phyloP scores from a whole-genome alignment of 257 asterid genomes.

The Solanum etuberosum region DNA sequence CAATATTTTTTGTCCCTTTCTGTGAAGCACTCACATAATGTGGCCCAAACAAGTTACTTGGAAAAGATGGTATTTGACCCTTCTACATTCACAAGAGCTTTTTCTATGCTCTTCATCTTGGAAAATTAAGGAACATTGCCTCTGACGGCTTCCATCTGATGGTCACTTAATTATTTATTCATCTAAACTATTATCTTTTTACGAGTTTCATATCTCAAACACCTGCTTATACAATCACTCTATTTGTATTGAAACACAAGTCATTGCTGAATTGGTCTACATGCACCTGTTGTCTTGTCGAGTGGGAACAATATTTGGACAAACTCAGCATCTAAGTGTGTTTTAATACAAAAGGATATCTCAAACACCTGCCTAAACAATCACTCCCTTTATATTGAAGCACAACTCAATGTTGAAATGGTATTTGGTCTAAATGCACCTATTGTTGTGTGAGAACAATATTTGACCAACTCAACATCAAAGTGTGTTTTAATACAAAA shows the following conservation, averaged over 20 bases:
- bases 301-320: neutral
- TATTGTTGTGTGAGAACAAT: neutral
- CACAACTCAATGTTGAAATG: neutral
- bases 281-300: neutral
- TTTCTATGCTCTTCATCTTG: neutral
- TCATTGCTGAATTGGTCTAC: neutral
- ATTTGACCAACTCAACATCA: too few species aligned
- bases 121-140: neutral
- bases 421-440: neutral
- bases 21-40: neutral
- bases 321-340: neutral
- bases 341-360: neutral
- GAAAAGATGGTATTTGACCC: neutral
- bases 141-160: neutral
- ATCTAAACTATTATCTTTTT: too few species aligned
- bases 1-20: neutral
- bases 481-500: neutral
- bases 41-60: neutral
- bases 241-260: neutral
- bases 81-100: neutral
- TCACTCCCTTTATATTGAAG: neutral
- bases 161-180: neutral
- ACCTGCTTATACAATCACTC: neutral
- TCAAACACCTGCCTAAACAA: neutral
- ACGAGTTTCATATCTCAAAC: too few species aligned